Conservation (phyloP, 805 yeast species). For the Cephaloascus fragrans region DNA sequence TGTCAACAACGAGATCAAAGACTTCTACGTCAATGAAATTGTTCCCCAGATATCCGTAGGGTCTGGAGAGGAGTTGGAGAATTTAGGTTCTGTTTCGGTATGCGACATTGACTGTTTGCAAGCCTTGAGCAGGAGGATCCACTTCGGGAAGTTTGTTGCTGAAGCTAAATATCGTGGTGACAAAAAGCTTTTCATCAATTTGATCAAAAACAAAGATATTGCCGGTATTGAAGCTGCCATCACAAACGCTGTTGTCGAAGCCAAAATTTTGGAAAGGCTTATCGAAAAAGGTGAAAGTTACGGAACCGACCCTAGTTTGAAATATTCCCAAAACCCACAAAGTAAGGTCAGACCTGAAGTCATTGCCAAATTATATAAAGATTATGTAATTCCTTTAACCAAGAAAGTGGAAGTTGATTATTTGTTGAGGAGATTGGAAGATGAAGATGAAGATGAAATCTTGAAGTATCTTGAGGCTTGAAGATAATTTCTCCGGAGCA, state of each 20-base stretch:
- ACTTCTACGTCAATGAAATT: conserved; percentile 60
- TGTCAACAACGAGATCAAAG: conserved; percentile 60
- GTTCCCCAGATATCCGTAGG: conserved; percentile 65
- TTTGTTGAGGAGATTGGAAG: conserved; percentile 72
- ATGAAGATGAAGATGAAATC: conserved; percentile 17
- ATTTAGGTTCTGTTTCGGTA: conserved; percentile 77
- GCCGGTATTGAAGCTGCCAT: conserved; percentile 71
- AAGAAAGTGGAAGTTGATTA: conserved; percentile 94
- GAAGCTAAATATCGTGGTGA: conserved; percentile 82
- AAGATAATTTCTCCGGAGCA: no score
- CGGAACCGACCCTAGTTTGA: conserved; percentile 80
- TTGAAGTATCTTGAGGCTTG: neutral
- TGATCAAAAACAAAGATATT: conserved; percentile 59
- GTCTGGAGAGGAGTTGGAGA: conserved; percentile 70
- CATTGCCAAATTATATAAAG: conserved; percentile 75
- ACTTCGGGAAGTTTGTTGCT: conserved; percentile 96
- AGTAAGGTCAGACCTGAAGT: conserved; percentile 76
- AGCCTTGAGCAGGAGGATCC: conserved; percentile 84
- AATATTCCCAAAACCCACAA: conserved; percentile 55
- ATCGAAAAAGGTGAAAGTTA: conserved; percentile 75
- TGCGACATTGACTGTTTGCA: conserved; percentile 84
- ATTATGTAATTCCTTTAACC: conserved; percentile 86
- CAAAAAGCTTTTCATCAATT: conserved; percentile 45
- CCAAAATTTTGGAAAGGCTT: conserved; percentile 69
- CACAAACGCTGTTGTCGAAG: conserved; percentile 83